Evolutionary conservation across 768 basidiomycete species (phyloP).

Genomic region (Mrakia hoshinonis): DNA sequence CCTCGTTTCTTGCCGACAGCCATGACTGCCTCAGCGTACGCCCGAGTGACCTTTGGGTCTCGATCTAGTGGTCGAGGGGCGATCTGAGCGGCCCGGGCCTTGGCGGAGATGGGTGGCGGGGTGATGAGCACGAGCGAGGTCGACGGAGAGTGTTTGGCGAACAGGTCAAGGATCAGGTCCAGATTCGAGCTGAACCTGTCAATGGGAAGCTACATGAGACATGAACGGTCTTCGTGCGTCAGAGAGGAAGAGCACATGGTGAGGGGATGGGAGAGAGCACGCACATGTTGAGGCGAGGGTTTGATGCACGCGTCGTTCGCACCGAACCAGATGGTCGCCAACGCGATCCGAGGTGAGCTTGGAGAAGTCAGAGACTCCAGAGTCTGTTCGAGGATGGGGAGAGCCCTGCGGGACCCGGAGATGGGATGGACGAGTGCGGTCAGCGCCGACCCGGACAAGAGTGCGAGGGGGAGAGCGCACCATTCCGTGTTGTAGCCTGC

Average conservation of each 20-base stretch:
- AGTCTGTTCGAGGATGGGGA: conserved; percentile 54
- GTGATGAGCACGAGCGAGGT: conserved; percentile 74
- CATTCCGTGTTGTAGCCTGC: conserved; percentile 77
- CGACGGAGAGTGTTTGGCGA: conserved; percentile 59
- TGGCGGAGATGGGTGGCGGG: conserved; percentile 62
- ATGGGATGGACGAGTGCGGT: background rate
- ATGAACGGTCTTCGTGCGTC: background rate
- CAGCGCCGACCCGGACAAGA: background rate
- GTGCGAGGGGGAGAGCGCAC: conserved; percentile 25
- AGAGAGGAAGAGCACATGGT: background rate
- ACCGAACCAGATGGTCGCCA: conserved; percentile 67
- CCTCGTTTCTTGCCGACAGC: conserved; percentile 51
- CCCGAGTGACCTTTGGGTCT: conserved; percentile 52
- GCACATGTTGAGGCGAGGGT: conserved; percentile 62
- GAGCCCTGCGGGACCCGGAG: conserved; percentile 43
- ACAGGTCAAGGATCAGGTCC: conserved; percentile 52
- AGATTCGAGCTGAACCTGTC: conserved; percentile 59
- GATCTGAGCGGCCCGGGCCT: conserved; percentile 42
- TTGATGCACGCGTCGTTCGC: conserved; percentile 68
- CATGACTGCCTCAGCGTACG: conserved; percentile 63
- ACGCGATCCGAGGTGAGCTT: conserved; percentile 51
- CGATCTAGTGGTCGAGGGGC: conserved; percentile 54
- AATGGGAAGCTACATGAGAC: conserved; percentile 45
- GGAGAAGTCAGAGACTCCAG: conserved; percentile 41
- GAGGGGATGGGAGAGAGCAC: conserved; percentile 6